Base-by-base conservation (phyloP, 2,329 filamentous ascomycete species). In the Raffaelea deltoideospora region DNA sequence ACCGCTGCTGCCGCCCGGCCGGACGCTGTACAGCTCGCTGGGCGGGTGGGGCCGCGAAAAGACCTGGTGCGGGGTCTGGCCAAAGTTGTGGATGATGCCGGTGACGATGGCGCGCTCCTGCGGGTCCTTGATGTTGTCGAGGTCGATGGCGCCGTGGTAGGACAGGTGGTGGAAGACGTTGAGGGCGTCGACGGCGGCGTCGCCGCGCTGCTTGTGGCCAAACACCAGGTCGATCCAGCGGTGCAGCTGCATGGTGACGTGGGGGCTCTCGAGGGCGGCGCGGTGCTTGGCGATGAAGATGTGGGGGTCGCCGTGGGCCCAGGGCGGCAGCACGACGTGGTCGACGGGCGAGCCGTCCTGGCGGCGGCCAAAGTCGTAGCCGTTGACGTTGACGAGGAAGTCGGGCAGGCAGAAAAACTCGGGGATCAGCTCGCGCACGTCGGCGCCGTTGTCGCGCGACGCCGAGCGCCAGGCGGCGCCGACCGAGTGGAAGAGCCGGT, bases 341-440 rank as follows among this genome's bases (percentile, higher is more conserved):
- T 94, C 83, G 19, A 98, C 87, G 24, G 71, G 71, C 19, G 78
- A 77, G 2, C 75, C 82, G 38, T 76, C 78, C 54, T 96, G 87
- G 18, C 84, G 75, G 28, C 76, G 64, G 7, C 92, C 92, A 57
- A 98, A 96, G 47, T 96, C 86, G 57, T 94, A 98, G 4, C 76
- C 74, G 50, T 98, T 98, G 44, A 85, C 72, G 50, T 98, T 98
- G n/a, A 76, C 79, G 14, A 98, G 62, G 45, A 98, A 96, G 45
- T 96, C 90, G 0, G 90, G 87, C 1, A 98, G 67, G 48, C 88
- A 98, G 61, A 93, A 98, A 57, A 98, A 98, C 50, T 98, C 90
- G 0, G 90, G 90, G 15, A 86, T 96, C 19, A 98, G 65, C 54
- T 98, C 90, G 45, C 90, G 72, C 3, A 98, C 87, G 55, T 98